A percentile compares a stretch with the other conserved stretches of the same genome.
Evolutionary conservation across 192 early-diverging fungal genomes (phyloP).

Genomic region (Umbelopsis sp.): DNA sequence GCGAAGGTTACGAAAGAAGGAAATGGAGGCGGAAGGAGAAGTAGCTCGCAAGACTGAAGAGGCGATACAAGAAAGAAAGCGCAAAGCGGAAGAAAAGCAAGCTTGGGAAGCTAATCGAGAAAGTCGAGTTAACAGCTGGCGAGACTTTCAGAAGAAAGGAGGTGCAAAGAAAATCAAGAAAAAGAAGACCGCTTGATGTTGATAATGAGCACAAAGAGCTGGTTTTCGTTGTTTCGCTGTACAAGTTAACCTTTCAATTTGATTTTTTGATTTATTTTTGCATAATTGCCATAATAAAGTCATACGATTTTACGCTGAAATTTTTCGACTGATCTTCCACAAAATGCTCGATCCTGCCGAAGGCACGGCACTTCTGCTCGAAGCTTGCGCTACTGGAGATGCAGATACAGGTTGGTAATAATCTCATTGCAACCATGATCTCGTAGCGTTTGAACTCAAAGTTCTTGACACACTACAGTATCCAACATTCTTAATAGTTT

Average conservation of each 20-base stretch:
- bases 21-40: slow-evolving; percentile 58
- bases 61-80: slow-evolving; percentile 51
- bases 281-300: not conserved
- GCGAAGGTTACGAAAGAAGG: slow-evolving; percentile 51
- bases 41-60: slow-evolving; percentile 53
- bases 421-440: not conserved
- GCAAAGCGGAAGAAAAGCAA: slow-evolving; percentile 56
- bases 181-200: slow-evolving; percentile 21
- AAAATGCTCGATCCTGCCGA: slow-evolving; percentile 15
- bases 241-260: not conserved
- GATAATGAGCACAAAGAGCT: too few relatives aligned
- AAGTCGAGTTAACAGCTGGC: slow-evolving; percentile 59
- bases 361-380: not conserved
- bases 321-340: slow-evolving; percentile 5
- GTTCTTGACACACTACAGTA: not conserved
- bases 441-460: too few relatives aligned
- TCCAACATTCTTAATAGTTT: not conserved
- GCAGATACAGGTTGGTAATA: not conserved
- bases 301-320: not conserved
- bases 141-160: slow-evolving; percentile 60
- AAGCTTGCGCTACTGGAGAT: not conserved
- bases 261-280: not conserved
- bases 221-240: too few relatives aligned
- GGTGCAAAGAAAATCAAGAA: slow-evolving; percentile 54
- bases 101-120: slow-evolving; percentile 61